Base-by-base conservation (phyloP, 2,329 filamentous ascomycete genomes). In the Cytospora mali region DNA sequence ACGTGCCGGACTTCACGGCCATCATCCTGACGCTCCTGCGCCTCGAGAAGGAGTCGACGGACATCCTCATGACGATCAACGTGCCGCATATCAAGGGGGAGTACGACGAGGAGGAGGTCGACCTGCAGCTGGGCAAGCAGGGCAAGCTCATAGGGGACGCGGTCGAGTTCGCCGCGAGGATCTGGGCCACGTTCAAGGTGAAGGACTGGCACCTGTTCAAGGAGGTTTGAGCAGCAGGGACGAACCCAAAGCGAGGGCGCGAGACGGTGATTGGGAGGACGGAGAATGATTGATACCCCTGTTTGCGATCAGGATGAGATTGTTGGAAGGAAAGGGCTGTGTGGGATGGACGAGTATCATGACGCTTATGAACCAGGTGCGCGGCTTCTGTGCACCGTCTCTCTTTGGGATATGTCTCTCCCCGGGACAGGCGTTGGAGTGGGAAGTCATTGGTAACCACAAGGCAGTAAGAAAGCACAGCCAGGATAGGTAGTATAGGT, bases 31-130 rank as follows among this genome's bases (percentile, higher is more conserved):
- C 92, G 18, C 80, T 97, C 48, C 78, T 97, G 62, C 84, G 94
- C 18, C 81, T 98, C 53, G 88, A 88, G 75, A 83, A 85, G 70
- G 83, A 93, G 72, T 81, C 80, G 62, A 94, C 93, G 1, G 94
- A 98, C 75, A 78, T 98, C 46, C 79, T 97, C 53, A 86, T 97
- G 66, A 91, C 91, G 48, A 86, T 97, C 72, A 97, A 97, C 75
- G 90, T 96, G 54, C 94, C 93, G 29, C 89, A 95, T 72, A 88
- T 92, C 68, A 82, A 85, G 69, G 88, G 88, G 66, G 86, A 90
- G 74, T 92, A 92, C 72, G 81, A 88, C 69, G 85, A 88, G 74
- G 88, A 89, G 10, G 88, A 92, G 33, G 85, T 94, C 18, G 86
- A 91, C 71, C 76, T 88, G 61, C 82, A 86, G 71, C 75, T 86